Base-by-base conservation (phyloP, 805 yeast species). In the Wickerhamomyces strasburgensis region DNA sequence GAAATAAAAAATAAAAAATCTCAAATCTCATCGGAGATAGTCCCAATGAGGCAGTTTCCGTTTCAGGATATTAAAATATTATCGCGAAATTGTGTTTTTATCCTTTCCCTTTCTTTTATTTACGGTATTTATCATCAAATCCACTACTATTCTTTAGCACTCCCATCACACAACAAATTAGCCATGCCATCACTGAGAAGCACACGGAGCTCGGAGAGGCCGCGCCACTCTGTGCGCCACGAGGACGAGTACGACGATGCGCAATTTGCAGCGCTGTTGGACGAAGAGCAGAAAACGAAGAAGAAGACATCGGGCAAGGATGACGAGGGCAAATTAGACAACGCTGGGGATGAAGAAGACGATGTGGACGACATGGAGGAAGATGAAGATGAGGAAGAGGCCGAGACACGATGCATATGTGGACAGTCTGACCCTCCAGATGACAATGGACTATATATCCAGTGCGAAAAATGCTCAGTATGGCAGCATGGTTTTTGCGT, bases 401-500 rank as follows among this genome's bases (percentile, higher is more conserved):
- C 64, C 5, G 72, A 66, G 37, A 68, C 74, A 0, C 51, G 73
- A 19, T 68, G 74, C 51, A 52, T 68, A 3, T 68, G 74, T 50
- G 68, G 65, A 1, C 61, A 66, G 34, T 27, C 52, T 10, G 72
- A 68, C 26, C 71, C 72, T 2, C 68, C 70, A 5, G 72, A 67
- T 39, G 68, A 57, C 19, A 61, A 62, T 61, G 93, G 90, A 3
- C 67, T 83, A 34, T 84, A 75, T 54, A 84, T 84, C 47, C 93
- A 84, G 53, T 84, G 94, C 69, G 98, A 93, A 53, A 72, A 73
- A 44, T 90, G 98, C 64, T 78, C 85, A 14, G 96, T 83, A 6
- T 90, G 98, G 98, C 98, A 90, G 60, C 98, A 90, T 58, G 98
- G 97, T 2, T 86, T 70, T 62, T 90, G 98, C 66, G 96, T 90